Evolutionary conservation across 176 grass and related monocot genomes (phyloP).

Genomic region (Thinopyrum elongatum): DNA sequence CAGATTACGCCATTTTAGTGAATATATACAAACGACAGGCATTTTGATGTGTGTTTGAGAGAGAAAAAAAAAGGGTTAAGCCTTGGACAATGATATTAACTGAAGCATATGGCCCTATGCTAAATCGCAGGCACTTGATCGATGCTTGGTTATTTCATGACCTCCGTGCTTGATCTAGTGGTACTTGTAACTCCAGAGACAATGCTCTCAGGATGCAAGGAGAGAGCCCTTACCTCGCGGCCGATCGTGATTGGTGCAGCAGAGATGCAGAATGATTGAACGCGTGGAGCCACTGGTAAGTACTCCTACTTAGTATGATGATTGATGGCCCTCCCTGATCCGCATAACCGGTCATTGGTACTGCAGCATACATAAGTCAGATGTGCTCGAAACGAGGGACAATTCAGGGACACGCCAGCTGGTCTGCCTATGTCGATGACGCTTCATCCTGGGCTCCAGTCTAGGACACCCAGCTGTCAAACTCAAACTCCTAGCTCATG

Average conservation of each 20-base stretch:
- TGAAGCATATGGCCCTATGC: not conserved
- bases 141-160: not conserved
- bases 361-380: not conserved
- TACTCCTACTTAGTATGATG: not conserved
- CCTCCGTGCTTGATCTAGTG: not conserved
- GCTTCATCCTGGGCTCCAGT: not conserved
- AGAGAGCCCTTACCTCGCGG: not conserved
- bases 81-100: not conserved
- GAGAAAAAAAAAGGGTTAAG: not conserved
- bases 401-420: not conserved
- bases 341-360: not conserved
- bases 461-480: not conserved
- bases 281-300: not conserved
- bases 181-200: not conserved
- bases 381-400: not conserved
- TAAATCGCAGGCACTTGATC: not conserved
- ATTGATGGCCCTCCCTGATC: not conserved
- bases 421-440: not conserved
- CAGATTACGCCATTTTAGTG: not conserved
- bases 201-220: not conserved
- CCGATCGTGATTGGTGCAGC: no score
- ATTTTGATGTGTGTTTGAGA: not conserved
- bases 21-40: not conserved
- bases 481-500: not conserved
- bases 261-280: not conserved